Percentiles rank a stretch among this genome's conserved stretches.
phyloP scores from a whole-genome alignment of 148 eudicot genomes.

The Chenopodium formosanum region DNA sequence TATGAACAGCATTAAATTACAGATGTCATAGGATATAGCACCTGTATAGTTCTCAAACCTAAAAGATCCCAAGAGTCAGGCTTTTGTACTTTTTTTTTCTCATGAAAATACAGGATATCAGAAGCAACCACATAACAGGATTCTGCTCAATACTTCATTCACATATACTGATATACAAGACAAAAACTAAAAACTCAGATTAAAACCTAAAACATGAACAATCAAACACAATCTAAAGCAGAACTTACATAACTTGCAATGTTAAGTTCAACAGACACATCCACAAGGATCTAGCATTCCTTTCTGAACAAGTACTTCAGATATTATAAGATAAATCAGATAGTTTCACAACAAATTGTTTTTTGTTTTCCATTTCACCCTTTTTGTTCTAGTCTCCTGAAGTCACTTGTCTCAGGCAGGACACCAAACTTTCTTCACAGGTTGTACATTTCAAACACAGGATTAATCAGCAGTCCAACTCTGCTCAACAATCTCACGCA shows the following conservation, averaged over 20 bases:
- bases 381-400: constrained; percentile 7
- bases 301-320: constrained; percentile 17
- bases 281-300: constrained; percentile 15
- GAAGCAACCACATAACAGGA: neutral
- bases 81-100: neutral
- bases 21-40: no score
- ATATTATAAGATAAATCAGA: constrained; percentile 24
- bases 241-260: constrained; percentile 28
- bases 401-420: constrained; percentile 19
- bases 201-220: constrained; percentile 15
- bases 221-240: constrained; percentile 6
- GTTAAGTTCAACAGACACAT: constrained; percentile 14
- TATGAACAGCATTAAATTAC: no score
- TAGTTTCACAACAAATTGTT: constrained; percentile 22
- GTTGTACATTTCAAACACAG: constrained; percentile 1
- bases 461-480: constrained; percentile 61
- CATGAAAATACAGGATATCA: neutral
- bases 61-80: no score
- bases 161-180: constrained; percentile 1
- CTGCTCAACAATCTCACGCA: constrained; percentile 59
- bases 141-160: neutral
- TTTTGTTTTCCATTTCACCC: constrained; percentile 7
- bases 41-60: no score
- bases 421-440: constrained; percentile 7
- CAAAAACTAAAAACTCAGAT: neutral